Conservation (phyloP, 2,329 filamentous ascomycete species). For the Epicoccum sorghinum region DNA sequence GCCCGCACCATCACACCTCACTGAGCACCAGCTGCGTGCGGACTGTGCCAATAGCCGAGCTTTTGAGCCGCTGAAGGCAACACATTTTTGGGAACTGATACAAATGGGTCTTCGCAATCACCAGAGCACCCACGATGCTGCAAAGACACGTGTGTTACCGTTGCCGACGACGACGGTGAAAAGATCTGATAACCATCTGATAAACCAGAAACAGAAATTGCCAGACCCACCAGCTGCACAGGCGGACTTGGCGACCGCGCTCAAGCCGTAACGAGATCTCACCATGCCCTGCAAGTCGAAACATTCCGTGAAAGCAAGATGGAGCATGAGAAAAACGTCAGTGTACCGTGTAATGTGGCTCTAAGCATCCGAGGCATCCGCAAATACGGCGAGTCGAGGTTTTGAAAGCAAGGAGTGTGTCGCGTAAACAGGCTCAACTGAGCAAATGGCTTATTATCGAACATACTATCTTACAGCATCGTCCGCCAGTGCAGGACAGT, state of each 20-base stretch:
- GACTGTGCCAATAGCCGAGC: neutral
- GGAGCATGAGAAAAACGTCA: neutral
- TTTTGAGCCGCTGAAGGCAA: too few species aligned
- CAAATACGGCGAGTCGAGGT: too few species aligned
- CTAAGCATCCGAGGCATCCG: too few species aligned
- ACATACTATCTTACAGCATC: slow-evolving; percentile 3
- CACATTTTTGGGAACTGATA: too few species aligned
- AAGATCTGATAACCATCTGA: slow-evolving; percentile 16
- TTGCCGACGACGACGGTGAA: neutral
- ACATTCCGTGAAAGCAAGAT: neutral
- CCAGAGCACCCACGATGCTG: neutral
- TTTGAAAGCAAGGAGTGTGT: neutral
- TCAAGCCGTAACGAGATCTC: neutral
- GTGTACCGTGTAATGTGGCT: too few species aligned
- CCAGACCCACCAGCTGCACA: slow-evolving; percentile 1
- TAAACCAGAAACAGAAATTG: slow-evolving; percentile 2
- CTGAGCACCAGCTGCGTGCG: neutral
- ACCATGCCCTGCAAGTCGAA: neutral
- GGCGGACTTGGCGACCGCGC: slow-evolving; percentile 1
- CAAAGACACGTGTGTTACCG: neutral
- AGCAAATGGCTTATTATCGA: neutral
- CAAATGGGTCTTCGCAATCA: neutral
- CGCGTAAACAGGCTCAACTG: neutral
- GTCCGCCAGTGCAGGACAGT: neutral
- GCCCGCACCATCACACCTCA: slow-evolving; percentile 9